Evolutionary conservation across 2,329 filamentous ascomycete genomes (phyloP).

Genomic region (Paecilomyces formosus): DNA sequence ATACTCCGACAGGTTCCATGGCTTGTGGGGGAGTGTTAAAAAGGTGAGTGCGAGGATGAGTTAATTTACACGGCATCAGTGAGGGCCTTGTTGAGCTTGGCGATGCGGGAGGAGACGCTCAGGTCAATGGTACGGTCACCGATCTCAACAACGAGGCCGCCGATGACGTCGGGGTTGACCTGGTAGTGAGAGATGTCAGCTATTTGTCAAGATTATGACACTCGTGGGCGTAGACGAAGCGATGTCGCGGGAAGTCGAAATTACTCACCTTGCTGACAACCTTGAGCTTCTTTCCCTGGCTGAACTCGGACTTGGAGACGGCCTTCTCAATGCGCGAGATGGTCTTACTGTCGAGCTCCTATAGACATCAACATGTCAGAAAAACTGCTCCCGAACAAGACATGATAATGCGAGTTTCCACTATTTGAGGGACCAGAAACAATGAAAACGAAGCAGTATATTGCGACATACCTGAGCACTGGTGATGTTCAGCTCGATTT

Average conservation of each 20-base stretch:
- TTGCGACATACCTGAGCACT: slow-evolving; percentile 67
- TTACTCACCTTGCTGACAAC: slow-evolving; percentile 72
- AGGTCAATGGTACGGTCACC: slow-evolving; percentile 14
- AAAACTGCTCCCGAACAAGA: not conserved
- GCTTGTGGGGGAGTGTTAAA: not conserved
- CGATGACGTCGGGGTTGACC: slow-evolving; percentile 92
- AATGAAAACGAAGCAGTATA: not conserved
- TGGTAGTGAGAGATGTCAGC: slow-evolving; percentile 25
- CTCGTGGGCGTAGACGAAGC: not conserved
- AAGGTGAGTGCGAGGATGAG: not conserved
- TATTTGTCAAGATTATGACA: not conserved
- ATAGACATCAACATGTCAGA: slow-evolving; percentile 2
- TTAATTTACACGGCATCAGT: slow-evolving; percentile 83
- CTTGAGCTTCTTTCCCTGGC: slow-evolving; percentile 95
- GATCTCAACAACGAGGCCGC: slow-evolving; percentile 69
- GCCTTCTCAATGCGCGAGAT: slow-evolving; percentile 79
- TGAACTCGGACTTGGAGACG: slow-evolving; percentile 81
- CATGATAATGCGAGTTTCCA: not conserved
- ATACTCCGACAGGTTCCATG: not conserved
- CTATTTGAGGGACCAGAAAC: not conserved
- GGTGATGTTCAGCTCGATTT: slow-evolving; percentile 88
- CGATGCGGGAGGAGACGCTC: slow-evolving; percentile 77
- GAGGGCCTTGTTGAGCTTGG: slow-evolving; percentile 99
- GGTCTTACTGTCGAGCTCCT: slow-evolving; percentile 82
- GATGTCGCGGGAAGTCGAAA: not conserved